Base-by-base conservation (phyloP, 1,284 basidiomycete species). In the Fistulinella cinereoalba region DNA sequence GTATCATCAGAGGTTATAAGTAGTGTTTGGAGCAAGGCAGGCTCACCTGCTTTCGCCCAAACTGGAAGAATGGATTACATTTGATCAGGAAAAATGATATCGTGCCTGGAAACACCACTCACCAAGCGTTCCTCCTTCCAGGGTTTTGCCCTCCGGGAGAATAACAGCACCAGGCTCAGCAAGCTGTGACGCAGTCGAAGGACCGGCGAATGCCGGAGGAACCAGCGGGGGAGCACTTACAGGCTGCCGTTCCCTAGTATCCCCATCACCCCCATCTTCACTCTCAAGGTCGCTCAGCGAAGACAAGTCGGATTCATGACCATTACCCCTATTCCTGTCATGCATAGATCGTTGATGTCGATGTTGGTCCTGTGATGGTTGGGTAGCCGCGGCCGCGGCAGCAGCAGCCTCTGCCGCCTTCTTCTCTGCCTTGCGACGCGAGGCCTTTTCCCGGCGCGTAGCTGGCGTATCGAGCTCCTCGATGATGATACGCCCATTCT, bases 401-500 rank as follows among this genome's bases (percentile, higher is more conserved):
- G n/a, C n/a, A n/a, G n/a, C n/a, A n/a, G n/a, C n/a, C 2, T 47
- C 54, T 2, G 58, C 64, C 21, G 68, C 56, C 25, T 15, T 39
- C 44, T 60, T 72, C 55, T 76, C 73, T 11, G 70, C 75, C 60
- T 72, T 77, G 48, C 68, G 69, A 24, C 71, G 72, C 45, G 68
- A 60, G 22, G 71, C 70, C 61, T 82, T 85, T 59, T 77, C 73
- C 43, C 75, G 72, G 4, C 85, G 77, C 28, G 74, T 82, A 6
- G 74, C 74, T 28, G 85, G 85, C 1, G 84, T 82, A 55, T 87
- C 85, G 18, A 87, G 68, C 44, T 80, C 77, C 57, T 88, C 84
- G 47, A 87, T 76, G 47, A 83, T 74, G 42, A 82, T 71, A 45
- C 66, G 71, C 18, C 75, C 76, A 44, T 66, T 67, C 22, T 66